Evolutionary conservation across 208 protist genomes (phyloP), one percentile per base, ranked within the genome.

Genomic region (Leishmania gerbilli): DNA sequence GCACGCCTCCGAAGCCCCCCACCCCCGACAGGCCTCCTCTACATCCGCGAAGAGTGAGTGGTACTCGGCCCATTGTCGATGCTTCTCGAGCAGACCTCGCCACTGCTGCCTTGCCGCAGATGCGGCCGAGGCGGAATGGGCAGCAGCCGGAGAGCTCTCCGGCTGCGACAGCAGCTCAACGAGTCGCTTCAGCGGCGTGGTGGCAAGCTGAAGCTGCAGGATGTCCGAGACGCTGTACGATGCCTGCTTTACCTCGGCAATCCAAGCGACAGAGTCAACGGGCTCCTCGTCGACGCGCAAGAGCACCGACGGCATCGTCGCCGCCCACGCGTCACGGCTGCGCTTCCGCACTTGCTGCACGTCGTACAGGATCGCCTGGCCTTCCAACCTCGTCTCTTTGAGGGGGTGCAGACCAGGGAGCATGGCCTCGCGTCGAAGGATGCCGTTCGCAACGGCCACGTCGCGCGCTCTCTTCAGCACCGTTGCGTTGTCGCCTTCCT

Each of bases 381-480:
- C 91, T 7, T 87, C 84, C 68, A 95, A 64, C 17, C 75, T 69
- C 69, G 91, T 88, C 79, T 86, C 75, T 53, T 76, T 84, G 71
- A 97, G 78, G 7, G 89, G 79, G 71, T 97, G 89, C 49, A 97
- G 77, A 21, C 94, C 94, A 19, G 92, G 79, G 51, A 90, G 83
- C 8, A 74, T 71, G 8, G 65, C 62, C 79, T 95, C 92, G 8
- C 74, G 56, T 34, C 79, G 40, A 53, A 97, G 60, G 19, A 96
- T 84, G 27, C 77, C 65, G 47, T 84, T 8, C 49, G 94, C 92
- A 42, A 79, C 67, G 45, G 81, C 78, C 34, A 96, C 72, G 3
- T 75, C 60, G 4, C 72, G 83, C 47, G 86, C 89, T 42, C 77
- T 79, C 31, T 65, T 71, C 76, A 82, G 77, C 15, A 84, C 85